Evolutionary conservation across 2,329 filamentous ascomycete species (phyloP), one percentile per base, ranked within the genome.

Genomic region (Colletotrichum nymphaeae): DNA sequence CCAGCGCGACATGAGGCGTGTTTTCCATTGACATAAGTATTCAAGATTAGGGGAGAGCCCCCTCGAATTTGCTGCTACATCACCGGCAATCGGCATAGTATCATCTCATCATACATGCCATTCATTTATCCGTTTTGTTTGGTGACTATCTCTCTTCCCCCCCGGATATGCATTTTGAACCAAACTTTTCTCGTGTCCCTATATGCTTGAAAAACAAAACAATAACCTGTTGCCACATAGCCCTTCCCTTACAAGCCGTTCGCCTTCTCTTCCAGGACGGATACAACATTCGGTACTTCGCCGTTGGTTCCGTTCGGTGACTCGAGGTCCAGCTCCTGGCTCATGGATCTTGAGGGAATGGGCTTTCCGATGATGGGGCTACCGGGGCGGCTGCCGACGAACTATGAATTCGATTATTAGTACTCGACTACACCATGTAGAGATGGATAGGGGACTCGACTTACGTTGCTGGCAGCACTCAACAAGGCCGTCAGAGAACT

Each of bases 401-500:
- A 96, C 93, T 95, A 78, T 35, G 63, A 52, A 55, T 26, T 35
- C 37, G 55, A 67, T 19, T 42, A 62, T 77, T 76, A 77, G 74
- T 6, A 42, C 37, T 42, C 68, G 64, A 53, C 14, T 65, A 37
- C 16, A 75, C 74, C 35, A 42, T 32, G 52, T 46, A 35, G 5
- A 46, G 37, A 46, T 52, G 16, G 1, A 26, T 56, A 63, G 37
- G 59, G 14, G 9, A 73, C 5, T 42, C 6, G 37, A 89, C 93
- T 90, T 87, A 97, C 95, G 79, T 93, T 96, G 82, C 92, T 94
- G 67, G 95, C 95, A 63, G 95, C 95, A 77, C 93, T 93, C 81
- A 98, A 86, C 77, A 98, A 87, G 71, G 95, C 95, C 81, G 95
- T 93, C 79, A 98, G 89, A 82, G 93, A 95, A 78, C 94, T 95